A percentile compares a stretch with the other conserved stretches of the same genome.
Conservation (phyloP, 495 filamentous ascomycete genomes). For the Neurospora sp. region DNA sequence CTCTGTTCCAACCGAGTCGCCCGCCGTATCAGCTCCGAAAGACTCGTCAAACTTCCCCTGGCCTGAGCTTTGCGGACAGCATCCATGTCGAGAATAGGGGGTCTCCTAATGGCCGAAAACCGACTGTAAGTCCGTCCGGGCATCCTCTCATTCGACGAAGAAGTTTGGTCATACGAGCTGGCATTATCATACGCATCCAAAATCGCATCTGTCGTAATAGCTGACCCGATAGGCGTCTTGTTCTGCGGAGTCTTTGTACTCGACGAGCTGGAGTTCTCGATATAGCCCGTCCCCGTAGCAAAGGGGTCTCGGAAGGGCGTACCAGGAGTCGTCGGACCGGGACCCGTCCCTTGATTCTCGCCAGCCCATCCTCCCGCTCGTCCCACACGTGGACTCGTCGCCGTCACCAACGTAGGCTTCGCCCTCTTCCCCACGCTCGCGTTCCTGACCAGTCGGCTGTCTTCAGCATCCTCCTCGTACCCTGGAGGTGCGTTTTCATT, state of each 20-base stretch:
- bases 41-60: slow-evolving; percentile 78
- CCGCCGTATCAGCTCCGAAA: slow-evolving; percentile 81
- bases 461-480: slow-evolving; percentile 46
- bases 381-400: slow-evolving; percentile 21
- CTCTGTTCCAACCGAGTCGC: slow-evolving; percentile 82
- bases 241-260: slow-evolving; percentile 15
- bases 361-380: slow-evolving; percentile 16
- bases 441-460: slow-evolving; percentile 58
- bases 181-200: slow-evolving; percentile 26
- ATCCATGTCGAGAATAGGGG: slow-evolving; percentile 68
- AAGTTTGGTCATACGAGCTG: not conserved
- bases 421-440: slow-evolving; percentile 68
- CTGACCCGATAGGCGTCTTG: slow-evolving; percentile 8
- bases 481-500: slow-evolving; percentile 31
- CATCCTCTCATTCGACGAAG: not conserved
- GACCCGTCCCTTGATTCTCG: slow-evolving; percentile 18
- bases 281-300: slow-evolving; percentile 27
- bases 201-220: slow-evolving; percentile 30
- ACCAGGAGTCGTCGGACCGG: slow-evolving; percentile 16
- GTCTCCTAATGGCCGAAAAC: slow-evolving; percentile 49
- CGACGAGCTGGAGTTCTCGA: slow-evolving; percentile 35
- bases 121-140: slow-evolving; percentile 25
- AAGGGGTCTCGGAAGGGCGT: slow-evolving; percentile 20
- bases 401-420: slow-evolving; percentile 61
- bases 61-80: slow-evolving; percentile 69